Evolutionary conservation across 306 rosid genomes (phyloP), one percentile per base, ranked within the genome.

Genomic region (Prunus mongolica): DNA sequence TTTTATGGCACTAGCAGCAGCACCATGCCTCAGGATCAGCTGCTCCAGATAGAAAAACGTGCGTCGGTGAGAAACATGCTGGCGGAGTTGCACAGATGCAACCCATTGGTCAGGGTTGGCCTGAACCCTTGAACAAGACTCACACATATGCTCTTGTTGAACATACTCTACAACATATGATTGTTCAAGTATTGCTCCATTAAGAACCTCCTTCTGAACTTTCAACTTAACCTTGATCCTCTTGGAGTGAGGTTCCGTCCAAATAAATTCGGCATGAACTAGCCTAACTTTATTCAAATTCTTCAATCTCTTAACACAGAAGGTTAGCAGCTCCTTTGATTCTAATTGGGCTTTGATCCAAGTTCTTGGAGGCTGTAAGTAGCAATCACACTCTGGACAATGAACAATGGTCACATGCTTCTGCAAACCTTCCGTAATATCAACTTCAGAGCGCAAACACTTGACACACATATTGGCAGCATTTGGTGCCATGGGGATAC

Each of bases 51-150:
- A 80, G 78, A 93, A 93, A 65, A 93, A 87, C 8, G 86, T 89
- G 3, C 89, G 89, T 54, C 88, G 80, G 62, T 89, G 93, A 75
- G 89, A 32, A 67, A 89, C 88, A 41, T 88, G 93, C 74, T 90
- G 91, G 56, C 93, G 76, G 20, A 93, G 89, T 81, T 90, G 90
- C 76, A 93, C 96, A 45, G 86, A 82, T 47, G 93, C 89, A 52
- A 89, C 86, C 96, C 92, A 90, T 69, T 87, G 96, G 72, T 83
- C 88, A 28, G 93, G 93, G 74, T 91, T 87, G 79, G 90, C 91
- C 82, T 87, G 88, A 51, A 83, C 74, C 82, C 89, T 86, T 18
- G 86, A 70, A 81, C 97, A 93, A 46, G 87, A 75, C 14, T 87
- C 93, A 45, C 93, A 93, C 84, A 90, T 72, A 12, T 82, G 92